A percentile compares a stretch with the other conserved stretches of the same genome.
phyloP scores from a whole-genome alignment of 1,139 yeast species.

The Hanseniaspora gamundiae region DNA sequence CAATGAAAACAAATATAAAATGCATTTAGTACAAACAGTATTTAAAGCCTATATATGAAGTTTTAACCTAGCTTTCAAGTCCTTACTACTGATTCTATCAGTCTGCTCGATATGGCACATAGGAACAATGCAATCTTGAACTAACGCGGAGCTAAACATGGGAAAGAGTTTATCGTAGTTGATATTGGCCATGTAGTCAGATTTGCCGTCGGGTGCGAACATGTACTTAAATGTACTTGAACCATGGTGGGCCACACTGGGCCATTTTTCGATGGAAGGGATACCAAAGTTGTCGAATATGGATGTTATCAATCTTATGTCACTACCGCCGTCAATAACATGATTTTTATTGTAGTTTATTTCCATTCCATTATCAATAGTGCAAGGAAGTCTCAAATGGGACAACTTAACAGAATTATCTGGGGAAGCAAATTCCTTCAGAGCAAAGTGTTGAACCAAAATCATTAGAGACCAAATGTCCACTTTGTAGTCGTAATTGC shows the following conservation, averaged over 20 bases:
- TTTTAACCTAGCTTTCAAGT: neutral
- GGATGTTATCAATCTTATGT: neutral
- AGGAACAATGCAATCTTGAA: neutral
- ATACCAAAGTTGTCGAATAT: neutral
- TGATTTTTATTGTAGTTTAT: neutral
- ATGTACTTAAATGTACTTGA: neutral
- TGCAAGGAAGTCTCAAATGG: neutral
- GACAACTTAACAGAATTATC: neutral
- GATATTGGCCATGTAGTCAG: neutral
- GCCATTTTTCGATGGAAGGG: slow-evolving; percentile 1
- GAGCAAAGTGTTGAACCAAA: slow-evolving; percentile 3
- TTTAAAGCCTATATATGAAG: neutral
- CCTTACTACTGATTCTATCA: neutral
- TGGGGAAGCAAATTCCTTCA: neutral
- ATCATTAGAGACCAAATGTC: slow-evolving; percentile 83
- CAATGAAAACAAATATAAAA: neutral
- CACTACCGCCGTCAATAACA: neutral
- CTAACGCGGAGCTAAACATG: neutral
- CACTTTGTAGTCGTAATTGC: slow-evolving; percentile 45
- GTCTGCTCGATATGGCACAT: neutral
- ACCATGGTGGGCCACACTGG: neutral
- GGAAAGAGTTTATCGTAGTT: neutral
- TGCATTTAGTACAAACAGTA: too few species aligned
- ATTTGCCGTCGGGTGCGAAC: neutral
- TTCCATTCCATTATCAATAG: slow-evolving; percentile 1